Evolutionary conservation across 495 filamentous ascomycete genomes (phyloP), one percentile per base, ranked within the genome.

Genomic region (Margaritispora aquatica): DNA sequence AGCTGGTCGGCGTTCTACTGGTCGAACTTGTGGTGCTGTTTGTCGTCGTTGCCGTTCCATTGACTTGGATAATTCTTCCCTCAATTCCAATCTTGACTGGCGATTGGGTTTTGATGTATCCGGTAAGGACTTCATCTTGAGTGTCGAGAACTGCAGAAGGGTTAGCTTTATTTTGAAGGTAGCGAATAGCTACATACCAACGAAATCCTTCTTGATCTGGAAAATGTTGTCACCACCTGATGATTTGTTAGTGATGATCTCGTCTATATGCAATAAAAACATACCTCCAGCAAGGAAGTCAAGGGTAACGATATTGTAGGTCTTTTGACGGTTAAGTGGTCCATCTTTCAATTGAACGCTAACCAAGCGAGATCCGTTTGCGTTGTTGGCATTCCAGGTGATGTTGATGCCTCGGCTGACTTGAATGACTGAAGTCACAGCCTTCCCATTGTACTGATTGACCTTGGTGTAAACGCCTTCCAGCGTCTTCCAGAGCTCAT

Each of bases 391-490:
- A 56, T 77, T 75, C 57, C 79, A 84, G 23, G 73, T 64, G 44
- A 84, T 63, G 54, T 71, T 68, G 57, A 84, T 72, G 10, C 70
- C 73, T 17, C 63, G 65, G 63, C 73, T 77, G 38, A 84, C 70
- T 64, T 84, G 81, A 29, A 81, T 69, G 60, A 77, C 77, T 11
- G 76, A 79, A 0, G 75, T 79, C 17, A 84, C 74, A 0, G 69
- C 49, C 41, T 71, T 58, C 5, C 73, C 65, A 62, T 81, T 82
- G 58, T 59, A 71, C 41, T 75, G 68, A 61, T 75, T 80, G n/a
- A 78, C 65, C 3, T 60, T 56, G 19, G 70, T 66, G 11, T 80
- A 68, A 53, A 78, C 70, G 1, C 80, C 81, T 58, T 80, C 76
- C 36, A 85, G 66, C 24, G 72, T 68, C 3, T 71, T 68, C 78